Conservation (phyloP, 495 filamentous ascomycete genomes). For the Hypoxylon subgilvum region DNA sequence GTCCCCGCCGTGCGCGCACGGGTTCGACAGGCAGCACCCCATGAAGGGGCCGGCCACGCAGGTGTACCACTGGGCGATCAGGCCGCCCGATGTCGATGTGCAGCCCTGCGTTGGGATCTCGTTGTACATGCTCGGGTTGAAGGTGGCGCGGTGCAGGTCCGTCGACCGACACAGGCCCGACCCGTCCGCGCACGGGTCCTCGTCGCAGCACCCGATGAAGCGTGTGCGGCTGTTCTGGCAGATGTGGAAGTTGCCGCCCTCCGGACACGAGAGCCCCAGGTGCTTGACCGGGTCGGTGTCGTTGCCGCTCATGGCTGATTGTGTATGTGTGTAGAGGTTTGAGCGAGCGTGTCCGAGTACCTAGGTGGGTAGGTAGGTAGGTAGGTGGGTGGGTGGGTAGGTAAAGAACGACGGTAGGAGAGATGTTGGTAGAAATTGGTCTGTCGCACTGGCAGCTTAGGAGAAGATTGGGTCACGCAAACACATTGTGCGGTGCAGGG, state of each 20-base stretch:
- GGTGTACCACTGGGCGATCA: conserved; percentile 34
- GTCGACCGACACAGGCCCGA: conserved; percentile 32
- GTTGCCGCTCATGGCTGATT: conserved; percentile 2
- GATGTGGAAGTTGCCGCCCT: conserved; percentile 38
- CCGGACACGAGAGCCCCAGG: conserved; percentile 40
- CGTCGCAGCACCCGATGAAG: conserved; percentile 46
- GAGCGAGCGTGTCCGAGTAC: neutral
- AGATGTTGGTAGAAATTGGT: too few relatives aligned
- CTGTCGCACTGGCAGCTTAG: too few relatives aligned
- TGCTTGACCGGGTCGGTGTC: conserved; percentile 16
- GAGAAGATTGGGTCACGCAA: too few relatives aligned
- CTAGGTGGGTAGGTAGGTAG: too few relatives aligned
- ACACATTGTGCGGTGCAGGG: too few relatives aligned
- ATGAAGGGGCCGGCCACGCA: conserved; percentile 40
- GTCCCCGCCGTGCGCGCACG: conserved; percentile 27
- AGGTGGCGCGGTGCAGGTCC: conserved; percentile 27
- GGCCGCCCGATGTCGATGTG: neutral
- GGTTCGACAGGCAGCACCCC: conserved; percentile 43
- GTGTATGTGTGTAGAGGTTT: neutral
- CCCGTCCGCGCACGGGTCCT: conserved; percentile 43
- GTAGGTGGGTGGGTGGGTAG: neutral
- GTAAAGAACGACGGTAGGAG: neutral
- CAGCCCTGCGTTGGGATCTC: conserved; percentile 32
- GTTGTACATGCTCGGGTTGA: conserved; percentile 18
- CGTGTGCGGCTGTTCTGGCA: conserved; percentile 30